Evolutionary conservation across 495 filamentous ascomycete species (phyloP), one percentile per base, ranked within the genome.

Genomic region (Annulohypoxylon bovei): DNA sequence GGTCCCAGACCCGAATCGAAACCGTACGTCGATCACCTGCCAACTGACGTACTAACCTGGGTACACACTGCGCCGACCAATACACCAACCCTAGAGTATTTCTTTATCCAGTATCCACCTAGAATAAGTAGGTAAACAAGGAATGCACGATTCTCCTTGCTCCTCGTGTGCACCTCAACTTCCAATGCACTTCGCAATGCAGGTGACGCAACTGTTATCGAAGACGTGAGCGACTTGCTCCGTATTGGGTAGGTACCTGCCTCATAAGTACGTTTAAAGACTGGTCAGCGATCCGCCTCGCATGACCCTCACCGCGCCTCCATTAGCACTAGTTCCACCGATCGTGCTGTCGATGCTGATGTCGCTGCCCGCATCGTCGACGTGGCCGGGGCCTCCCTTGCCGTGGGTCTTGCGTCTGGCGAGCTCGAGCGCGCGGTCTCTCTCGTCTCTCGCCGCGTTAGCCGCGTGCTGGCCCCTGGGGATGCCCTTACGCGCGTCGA

Each of bases 381-480:
- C 27, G 9, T 16, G 28, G 4, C 30, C 25, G 0, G 14, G 23
- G 3, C 6, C 23, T 6, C 20, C 22, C n/a, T 61, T 46, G 6
- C 27, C 54, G 9, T 68, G 63, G 18, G 66, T 66, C 18, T 61
- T 60, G 6, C 72, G 33, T 28, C 75, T 49, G n/a, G 67, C 65
- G 0, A 88, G 87, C 74, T 93, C 90, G 27, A 92, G 77, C 65
- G 89, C 89, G 70, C 90, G 89, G 81, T 92, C 91, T 58, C 90
- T 88, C 82, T 93, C 91, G 35, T 88, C 91, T 55, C 91, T 88
- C 71, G 91, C 90, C 73, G 90, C 91, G 76, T 90, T 88, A 73
- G 92, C 92, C 33, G 89, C 82, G n/a, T 60, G 54, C 18, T 65
- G 67, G 9, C 75, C 75, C 1, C 53, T 53, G 2, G 72, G 75